Evolutionary conservation across 2,329 filamentous ascomycete species (phyloP).

Genomic region (Beauveria sp.): DNA sequence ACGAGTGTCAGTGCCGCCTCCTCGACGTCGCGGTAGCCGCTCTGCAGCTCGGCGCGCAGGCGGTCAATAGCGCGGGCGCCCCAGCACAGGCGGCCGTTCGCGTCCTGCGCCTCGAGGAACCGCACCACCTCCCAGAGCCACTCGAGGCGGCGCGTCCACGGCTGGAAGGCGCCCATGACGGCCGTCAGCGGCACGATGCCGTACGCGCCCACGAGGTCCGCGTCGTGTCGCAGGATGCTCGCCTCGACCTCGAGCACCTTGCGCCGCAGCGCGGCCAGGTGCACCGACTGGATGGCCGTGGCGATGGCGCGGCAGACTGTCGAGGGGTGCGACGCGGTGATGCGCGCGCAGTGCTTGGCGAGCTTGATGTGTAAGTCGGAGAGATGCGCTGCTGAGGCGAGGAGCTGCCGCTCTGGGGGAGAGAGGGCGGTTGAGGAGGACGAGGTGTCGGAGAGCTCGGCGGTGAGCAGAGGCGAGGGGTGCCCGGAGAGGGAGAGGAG

Average conservation of each 20-base stretch:
- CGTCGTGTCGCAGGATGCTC: constrained; percentile 66
- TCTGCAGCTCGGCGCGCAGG: constrained; percentile 68
- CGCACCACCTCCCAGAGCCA: constrained; percentile 73
- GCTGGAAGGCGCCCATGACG: constrained; percentile 76
- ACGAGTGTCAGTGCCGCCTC: constrained; percentile 65
- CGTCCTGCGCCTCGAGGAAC: constrained; percentile 50
- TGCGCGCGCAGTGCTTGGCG: constrained; percentile 55
- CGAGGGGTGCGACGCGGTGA: constrained; percentile 65
- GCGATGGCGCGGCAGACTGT: constrained; percentile 83
- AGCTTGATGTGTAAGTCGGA: constrained; percentile 71
- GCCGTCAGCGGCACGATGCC: constrained; percentile 87
- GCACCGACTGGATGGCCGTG: constrained; percentile 63
- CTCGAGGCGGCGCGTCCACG: constrained; percentile 75
- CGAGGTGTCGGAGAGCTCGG: constrained; percentile 35
- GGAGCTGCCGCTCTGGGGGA: constrained; percentile 73
- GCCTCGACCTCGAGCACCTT: constrained; percentile 81
- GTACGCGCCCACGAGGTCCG: constrained; percentile 78
- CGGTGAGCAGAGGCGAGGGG: constrained; percentile 75
- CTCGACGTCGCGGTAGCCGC: constrained; percentile 82
- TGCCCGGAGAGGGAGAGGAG: constrained; percentile 93
- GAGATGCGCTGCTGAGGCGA: constrained; percentile 68
- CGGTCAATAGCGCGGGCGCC: constrained; percentile 72
- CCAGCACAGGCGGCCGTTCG: constrained; percentile 39
- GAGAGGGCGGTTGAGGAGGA: constrained; percentile 46
- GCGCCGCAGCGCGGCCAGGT: constrained; percentile 72